A percentile compares a stretch with the other conserved stretches of the same genome.
phyloP scores from a whole-genome alignment of 352 stramenopile species.

The Globisporangium recalcitrans region DNA sequence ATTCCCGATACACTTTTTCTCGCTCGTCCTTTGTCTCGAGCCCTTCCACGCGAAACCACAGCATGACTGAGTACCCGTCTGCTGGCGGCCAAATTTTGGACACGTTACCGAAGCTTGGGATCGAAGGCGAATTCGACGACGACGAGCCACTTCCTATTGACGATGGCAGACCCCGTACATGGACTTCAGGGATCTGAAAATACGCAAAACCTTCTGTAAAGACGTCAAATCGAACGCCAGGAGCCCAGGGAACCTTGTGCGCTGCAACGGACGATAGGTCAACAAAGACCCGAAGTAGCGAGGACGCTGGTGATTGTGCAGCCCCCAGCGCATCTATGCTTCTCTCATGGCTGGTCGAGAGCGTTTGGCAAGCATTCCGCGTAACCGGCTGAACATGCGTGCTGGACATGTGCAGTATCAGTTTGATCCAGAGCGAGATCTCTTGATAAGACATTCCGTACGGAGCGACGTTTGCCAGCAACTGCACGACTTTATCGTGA shows the following conservation, averaged over 20 bases:
- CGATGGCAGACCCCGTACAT: slow-evolving; percentile 21
- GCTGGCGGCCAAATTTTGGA: slow-evolving; percentile 54
- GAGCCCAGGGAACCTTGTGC: neutral
- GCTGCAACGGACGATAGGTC: neutral
- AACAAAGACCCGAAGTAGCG: slow-evolving; percentile 12
- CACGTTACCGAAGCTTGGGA: slow-evolving; percentile 32
- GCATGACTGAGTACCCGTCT: slow-evolving; percentile 57
- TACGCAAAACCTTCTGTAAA: slow-evolving; percentile 58
- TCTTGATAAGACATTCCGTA: slow-evolving; percentile 12
- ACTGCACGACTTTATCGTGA: slow-evolving; percentile 1
- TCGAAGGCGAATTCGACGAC: slow-evolving; percentile 18
- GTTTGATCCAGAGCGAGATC: slow-evolving; percentile 14
- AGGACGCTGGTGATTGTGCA: neutral
- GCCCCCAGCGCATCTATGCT: neutral
- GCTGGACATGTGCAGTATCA: slow-evolving; percentile 3
- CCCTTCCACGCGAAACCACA: slow-evolving; percentile 61
- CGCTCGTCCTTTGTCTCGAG: slow-evolving; percentile 56
- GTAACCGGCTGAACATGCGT: neutral
- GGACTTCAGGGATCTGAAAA: slow-evolving; percentile 61
- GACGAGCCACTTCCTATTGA: slow-evolving; percentile 5
- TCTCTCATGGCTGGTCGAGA: neutral
- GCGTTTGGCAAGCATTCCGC: neutral
- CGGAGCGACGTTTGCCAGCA: slow-evolving; percentile 4
- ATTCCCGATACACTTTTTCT: slow-evolving; percentile 55
- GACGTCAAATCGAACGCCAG: slow-evolving; percentile 39